phyloP scores from a whole-genome alignment of 2,329 filamentous ascomycete species.

The Fonsecaea pugnacius region DNA sequence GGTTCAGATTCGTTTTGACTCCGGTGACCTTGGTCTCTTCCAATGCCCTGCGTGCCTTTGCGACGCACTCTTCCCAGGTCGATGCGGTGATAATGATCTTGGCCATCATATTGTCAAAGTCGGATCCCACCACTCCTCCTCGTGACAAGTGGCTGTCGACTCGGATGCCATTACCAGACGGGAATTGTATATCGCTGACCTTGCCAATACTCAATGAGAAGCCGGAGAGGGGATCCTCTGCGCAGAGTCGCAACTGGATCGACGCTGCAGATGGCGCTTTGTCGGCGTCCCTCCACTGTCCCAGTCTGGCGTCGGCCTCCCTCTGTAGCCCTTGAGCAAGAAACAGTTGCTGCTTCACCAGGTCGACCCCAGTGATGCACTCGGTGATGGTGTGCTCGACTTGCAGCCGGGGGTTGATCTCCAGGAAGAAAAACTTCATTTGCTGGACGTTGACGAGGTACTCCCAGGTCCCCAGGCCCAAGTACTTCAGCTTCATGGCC shows the following conservation, averaged over 20 bases:
- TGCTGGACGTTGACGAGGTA: conserved; percentile 61
- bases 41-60: conserved; percentile 61
- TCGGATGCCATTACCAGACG: conserved; percentile 61
- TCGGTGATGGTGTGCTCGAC: conserved; percentile 68
- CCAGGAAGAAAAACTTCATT: conserved; percentile 61
- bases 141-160: conserved; percentile 61
- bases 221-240: conserved; percentile 58
- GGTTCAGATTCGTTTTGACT: conserved; percentile 61
- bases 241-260: conserved; percentile 63
- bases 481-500: conserved; percentile 57
- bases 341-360: conserved; percentile 60
- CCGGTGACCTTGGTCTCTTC: conserved; percentile 61
- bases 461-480: conserved; percentile 67
- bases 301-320: conserved; percentile 45
- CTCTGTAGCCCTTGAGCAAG: conserved; percentile 56
- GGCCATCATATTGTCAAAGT: conserved; percentile 64
- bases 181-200: conserved; percentile 59
- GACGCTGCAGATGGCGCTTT: conserved; percentile 50
- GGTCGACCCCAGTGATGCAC: conserved; percentile 57
- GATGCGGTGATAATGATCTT: conserved; percentile 63
- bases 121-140: conserved; percentile 54
- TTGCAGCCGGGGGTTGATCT: conserved; percentile 65
- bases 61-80: conserved; percentile 57
- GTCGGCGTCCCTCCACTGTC: conserved; percentile 39
- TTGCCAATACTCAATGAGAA: conserved; percentile 66